Evolutionary conservation across 768 basidiomycete genomes (phyloP).

Genomic region (Daedaleopsis nitida): DNA sequence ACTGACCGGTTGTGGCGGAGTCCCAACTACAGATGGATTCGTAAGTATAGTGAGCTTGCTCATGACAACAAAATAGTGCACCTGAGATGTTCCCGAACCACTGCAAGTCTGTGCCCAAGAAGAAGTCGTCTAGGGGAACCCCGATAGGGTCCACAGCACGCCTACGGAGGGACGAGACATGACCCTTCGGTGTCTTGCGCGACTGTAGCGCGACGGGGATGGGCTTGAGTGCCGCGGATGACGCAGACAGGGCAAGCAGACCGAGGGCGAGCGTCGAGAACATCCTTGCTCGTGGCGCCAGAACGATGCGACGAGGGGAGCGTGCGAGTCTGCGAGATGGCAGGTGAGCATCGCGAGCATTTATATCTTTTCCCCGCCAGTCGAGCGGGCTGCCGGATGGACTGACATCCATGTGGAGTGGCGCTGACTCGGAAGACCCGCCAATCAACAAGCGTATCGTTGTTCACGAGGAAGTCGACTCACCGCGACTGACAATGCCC

Average conservation of each 20-base stretch:
- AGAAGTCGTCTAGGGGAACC: slow-evolving; percentile 54
- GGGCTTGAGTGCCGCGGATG: slow-evolving; percentile 5
- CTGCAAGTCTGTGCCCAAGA: slow-evolving; percentile 61
- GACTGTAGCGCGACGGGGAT: slow-evolving; percentile 23
- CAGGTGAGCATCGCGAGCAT: too few relatives aligned
- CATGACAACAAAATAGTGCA: slow-evolving; percentile 17
- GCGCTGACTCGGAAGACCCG: too few relatives aligned
- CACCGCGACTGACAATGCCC: too few relatives aligned
- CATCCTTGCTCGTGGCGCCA: slow-evolving; percentile 5
- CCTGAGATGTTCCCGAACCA: slow-evolving; percentile 57
- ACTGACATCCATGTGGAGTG: too few relatives aligned
- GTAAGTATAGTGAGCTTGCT: neutral
- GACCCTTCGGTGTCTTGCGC: slow-evolving; percentile 21
- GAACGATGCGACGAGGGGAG: neutral
- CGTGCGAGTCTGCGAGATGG: too few relatives aligned
- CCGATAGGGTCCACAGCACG: slow-evolving; percentile 36
- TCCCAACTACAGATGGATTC: slow-evolving; percentile 42
- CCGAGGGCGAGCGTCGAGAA: slow-evolving; percentile 7
- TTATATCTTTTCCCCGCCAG: too few relatives aligned
- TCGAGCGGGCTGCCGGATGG: neutral
- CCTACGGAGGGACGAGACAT: slow-evolving; percentile 13
- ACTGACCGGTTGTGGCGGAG: slow-evolving; percentile 48
- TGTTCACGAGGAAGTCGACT: too few relatives aligned
- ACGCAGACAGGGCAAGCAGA: slow-evolving; percentile 12
- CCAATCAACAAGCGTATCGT: too few relatives aligned